Evolutionary conservation across 1,139 yeast genomes (phyloP), one percentile per base, ranked within the genome.

Genomic region (Lodderomyces parapsilosis): DNA sequence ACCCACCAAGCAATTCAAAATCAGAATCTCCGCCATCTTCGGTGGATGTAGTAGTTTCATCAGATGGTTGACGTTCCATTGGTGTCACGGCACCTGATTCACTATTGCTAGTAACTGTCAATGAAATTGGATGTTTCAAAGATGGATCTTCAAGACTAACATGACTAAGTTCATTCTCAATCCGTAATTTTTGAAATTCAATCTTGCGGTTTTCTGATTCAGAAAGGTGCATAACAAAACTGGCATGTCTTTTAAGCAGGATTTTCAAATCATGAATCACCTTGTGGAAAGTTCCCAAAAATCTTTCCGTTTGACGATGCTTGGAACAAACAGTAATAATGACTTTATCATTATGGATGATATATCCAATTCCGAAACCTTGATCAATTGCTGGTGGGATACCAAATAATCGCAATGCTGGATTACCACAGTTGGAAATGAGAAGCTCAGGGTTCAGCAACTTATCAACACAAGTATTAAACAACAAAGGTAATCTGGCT

Each of bases 351-450:
- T 75, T 76, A 57, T 85, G 87, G 44, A 85, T 76, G 37, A 84
- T 83, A 55, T 86, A 86, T 0, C 91, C 93, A 36, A 85, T 73
- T 11, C 91, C 93, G 59, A 82, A 85, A 0, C 94, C 94, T 51
- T 81, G 81, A 40, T 86, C 81, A 19, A 76, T 71, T 0, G 89
- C 87, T 1, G 93, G 94, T 0, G 91, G 83, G 23, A 86, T 77
- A 6, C 93, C 93, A 66, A 86, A 86, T 14, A 82, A 66, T 39
- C 78, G 76, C 50, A 86, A 72, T 0, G 93, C 89, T 10, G 89
- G 86, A 55, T 84, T 86, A 15, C 94, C 94, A 65, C 94, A 86
- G 57, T 86, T 86, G 20, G 74, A 65, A 36, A 73, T 66, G 41
- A 73, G 59, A 24, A 73, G 51, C 44, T 72, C 78, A 0, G 78